Evolutionary conservation across 2,329 filamentous ascomycete genomes (phyloP), one percentile per base, ranked within the genome.

Genomic region (Mollisiaceae sp.): DNA sequence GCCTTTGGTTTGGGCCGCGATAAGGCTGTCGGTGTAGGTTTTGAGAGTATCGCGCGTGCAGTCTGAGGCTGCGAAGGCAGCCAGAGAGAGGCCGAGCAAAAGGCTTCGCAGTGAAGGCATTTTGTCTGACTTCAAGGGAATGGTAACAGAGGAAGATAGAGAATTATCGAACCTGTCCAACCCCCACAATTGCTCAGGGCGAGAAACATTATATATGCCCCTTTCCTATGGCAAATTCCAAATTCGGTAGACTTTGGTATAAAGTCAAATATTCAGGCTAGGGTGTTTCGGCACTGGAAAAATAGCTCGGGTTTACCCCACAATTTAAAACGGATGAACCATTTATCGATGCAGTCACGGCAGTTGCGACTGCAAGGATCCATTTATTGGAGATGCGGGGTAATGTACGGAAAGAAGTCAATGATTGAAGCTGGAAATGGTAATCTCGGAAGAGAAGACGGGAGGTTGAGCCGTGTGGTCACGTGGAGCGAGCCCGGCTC

Each of bases 21-120:
- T 39, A 27, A 62, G 61, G 47, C 43, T 65, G 14, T 61, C 59
- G 5, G 59, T 59, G n/a, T 43, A 59, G 11, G 36, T 45, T 62
- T 65, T 59, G 27, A 65, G 59, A 4, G 50, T 32, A 20, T 39
- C 59, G 36, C 47, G 59, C 22, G 52, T 61, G 22, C 63, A 65
- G 20, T 59, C 47, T 24, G 58, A 57, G 2, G 57, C 45, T 18
- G 47, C 39, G 12, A 52, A 22, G 2, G 52, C 36, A 15, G 50
- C 38, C 11, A 55, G n/a, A 27, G 20, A 32, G 50, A 54, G 24
- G 11, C 15, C 50, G 24, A 54, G 50, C 4, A 54, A 18, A 4
- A 54, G 22, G 18, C 24, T 54, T 54, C 27, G 24, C 18, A 54
- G 22, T 4, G 50, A 54, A 54, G 50, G 50, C 50, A 54, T 54